Conservation (phyloP, 2,329 filamentous ascomycete species). For the Colletotrichum viniferum region DNA sequence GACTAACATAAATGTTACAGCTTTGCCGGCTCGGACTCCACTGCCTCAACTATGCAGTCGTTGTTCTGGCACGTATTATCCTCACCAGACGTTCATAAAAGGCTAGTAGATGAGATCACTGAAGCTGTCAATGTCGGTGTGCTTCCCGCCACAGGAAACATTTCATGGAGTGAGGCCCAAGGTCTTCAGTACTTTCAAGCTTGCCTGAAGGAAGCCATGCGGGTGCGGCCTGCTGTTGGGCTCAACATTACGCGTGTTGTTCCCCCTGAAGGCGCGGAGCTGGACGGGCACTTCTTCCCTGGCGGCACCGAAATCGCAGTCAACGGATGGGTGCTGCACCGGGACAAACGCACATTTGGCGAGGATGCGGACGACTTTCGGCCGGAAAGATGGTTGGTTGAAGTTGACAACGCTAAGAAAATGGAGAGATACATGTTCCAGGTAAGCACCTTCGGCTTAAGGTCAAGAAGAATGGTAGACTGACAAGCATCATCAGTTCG, state of each 20-base stretch:
- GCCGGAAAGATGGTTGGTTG: slow-evolving; percentile 59
- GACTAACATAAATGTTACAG: slow-evolving; percentile 30
- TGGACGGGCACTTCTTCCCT: slow-evolving; percentile 55
- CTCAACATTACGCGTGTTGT: slow-evolving; percentile 56
- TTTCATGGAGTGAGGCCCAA: slow-evolving; percentile 53
- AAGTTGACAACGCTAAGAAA: slow-evolving; percentile 43
- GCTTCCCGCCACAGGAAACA: slow-evolving; percentile 43
- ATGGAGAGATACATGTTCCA: slow-evolving; percentile 64
- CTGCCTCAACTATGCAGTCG: slow-evolving; percentile 63
- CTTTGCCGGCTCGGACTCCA: slow-evolving; percentile 66
- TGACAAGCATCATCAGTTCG: slow-evolving; percentile 44
- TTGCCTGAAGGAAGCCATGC: slow-evolving; percentile 60
- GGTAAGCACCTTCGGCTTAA: slow-evolving; percentile 35
- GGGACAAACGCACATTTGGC: slow-evolving; percentile 53
- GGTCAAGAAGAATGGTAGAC: not conserved
- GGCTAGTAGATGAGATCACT: slow-evolving; percentile 48
- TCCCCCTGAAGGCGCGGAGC: slow-evolving; percentile 53
- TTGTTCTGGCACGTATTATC: slow-evolving; percentile 57
- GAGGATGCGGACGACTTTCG: slow-evolving; percentile 54
- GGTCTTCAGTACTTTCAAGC: slow-evolving; percentile 59
- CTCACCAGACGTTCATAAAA: slow-evolving; percentile 43
- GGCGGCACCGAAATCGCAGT: slow-evolving; percentile 58
- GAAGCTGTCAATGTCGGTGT: slow-evolving; percentile 37
- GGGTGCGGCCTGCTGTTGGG: slow-evolving; percentile 59
- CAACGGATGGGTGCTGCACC: slow-evolving; percentile 59